Base-by-base conservation (phyloP, 768 basidiomycete species). In the Amanita pallidorosea region DNA sequence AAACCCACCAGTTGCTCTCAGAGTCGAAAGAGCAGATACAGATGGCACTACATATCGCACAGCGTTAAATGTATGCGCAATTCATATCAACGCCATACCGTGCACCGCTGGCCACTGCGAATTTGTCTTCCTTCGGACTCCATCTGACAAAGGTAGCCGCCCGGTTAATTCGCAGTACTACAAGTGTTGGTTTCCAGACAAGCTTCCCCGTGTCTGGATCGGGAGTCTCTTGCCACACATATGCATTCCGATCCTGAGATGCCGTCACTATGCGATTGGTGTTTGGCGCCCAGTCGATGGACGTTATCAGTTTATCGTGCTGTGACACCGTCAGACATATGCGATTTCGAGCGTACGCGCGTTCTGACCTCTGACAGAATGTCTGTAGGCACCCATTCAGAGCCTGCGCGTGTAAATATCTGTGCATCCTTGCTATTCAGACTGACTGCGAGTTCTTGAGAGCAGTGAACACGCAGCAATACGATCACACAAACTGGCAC, bases 1-100 rank as follows among this genome's bases (percentile, higher is more conserved):
- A 85, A 3, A 96, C 90, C 96, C 96, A 99, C 96, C 96, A 99
- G 65, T 99, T 88, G 69, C 88, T 94, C 71, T 99, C 96, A 8
- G 87, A 76, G 63, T 99, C 96, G 61, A 96, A 99, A 15, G 89
- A 94, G 65, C 96, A 99, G 45, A 99, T 80, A 9, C 93, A 90
- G 59, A 98, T 94, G 33, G 93, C 88, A 36, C 95, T 90, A 37
- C 29, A 2, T 22, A n/a, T n/a, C n/a, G n/a, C 42, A 49, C 22
- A 13, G 45, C 52, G 53, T 34, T 47, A 36, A 7, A 47, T 27
- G 29, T 29, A 38, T 48, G 36, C 20, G 36, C 22, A 4, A 9
- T 2, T 34, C 3, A 11, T 12, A 7, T 44, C 47, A 41, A 38
- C 5, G 29, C 51, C 70, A 17, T 58, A 91, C 91, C 92, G 79